Base-by-base conservation (phyloP, 208 protist genomes). In the Phytomonas serpens region DNA sequence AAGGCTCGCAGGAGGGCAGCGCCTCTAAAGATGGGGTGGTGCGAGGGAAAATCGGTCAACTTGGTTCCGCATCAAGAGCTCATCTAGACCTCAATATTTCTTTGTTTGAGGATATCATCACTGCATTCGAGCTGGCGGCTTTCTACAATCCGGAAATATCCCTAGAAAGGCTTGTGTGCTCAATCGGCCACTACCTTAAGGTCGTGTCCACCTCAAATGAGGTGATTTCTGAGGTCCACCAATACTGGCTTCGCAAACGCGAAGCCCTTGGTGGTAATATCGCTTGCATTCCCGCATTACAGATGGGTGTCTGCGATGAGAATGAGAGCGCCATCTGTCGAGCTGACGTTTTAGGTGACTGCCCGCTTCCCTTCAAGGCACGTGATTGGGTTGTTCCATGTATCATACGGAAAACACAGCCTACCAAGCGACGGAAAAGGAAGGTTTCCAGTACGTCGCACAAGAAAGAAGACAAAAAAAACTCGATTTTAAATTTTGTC, bases 351-450 rank as follows among this genome's bases (percentile, higher is more conserved):
- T 70, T 93, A 33, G 82, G 84, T 7, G 86, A 93, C 74, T 95
- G 86, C 68, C 90, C 90, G 10, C 70, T 95, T 4, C 90, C 90
- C 16, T 95, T 95, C 64, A 93, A 89, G 68, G 64, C 77, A 57
- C 81, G 90, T 33, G 90, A 95, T 63, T 93, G 87, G 84, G 81
- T 78, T 32, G 81, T 85, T 11, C 57, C 82, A 1, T 77, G 47
- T 19, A 57, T 57, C 19, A 57, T 19, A 57, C 47, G 47, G 47
- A 57, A 57, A 57, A 57, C 13, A 11, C 47, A 19, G 4, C 4
- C 47, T 27, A 19, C 19, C 2, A 57, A 57, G 47, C 10, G 19
- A 27, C 47, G 47, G 19, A 6, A 23, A 57, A 16, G 47, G 6
- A 57, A 57, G 23, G 19, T 23, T 19, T 19, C 47, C 6, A 27